Evolutionary conservation across 805 yeast species (phyloP).

Genomic region (Allodekkera sacchari): DNA sequence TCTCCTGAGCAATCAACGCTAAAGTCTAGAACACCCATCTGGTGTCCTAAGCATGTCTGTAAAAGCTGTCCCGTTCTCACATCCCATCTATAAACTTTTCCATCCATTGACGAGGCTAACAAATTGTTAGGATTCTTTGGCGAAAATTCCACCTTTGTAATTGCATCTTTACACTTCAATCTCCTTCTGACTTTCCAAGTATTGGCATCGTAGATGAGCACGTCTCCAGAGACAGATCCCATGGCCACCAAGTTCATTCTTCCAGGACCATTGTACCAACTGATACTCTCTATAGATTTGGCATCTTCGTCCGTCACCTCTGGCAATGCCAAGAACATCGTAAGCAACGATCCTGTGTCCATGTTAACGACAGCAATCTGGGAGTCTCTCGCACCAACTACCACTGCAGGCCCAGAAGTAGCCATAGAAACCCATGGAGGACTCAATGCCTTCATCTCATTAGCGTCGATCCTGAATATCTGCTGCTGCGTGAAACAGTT

Average conservation of each 20-base stretch:
- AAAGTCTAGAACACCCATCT: constrained; percentile 89
- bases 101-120: constrained; percentile 74
- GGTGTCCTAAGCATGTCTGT: constrained; percentile 83
- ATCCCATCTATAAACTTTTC: constrained; percentile 81
- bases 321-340: constrained; percentile 57
- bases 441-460: constrained; percentile 61
- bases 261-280: too few relatives aligned
- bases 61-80: constrained; percentile 74
- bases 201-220: constrained; percentile 72
- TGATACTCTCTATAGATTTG: constrained; percentile 69
- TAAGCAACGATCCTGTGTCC: constrained; percentile 65
- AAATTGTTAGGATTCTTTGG: constrained; percentile 44
- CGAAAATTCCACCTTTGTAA: constrained; percentile 70
- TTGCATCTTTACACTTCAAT: constrained; percentile 67
- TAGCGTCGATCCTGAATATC: constrained; percentile 56
- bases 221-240: constrained; percentile 84
- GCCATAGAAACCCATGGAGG: constrained; percentile 86
- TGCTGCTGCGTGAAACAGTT: constrained; percentile 72
- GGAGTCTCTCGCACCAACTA: constrained; percentile 87
- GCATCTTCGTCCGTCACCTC: constrained; percentile 48
- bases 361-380: constrained; percentile 69
- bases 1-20: constrained; percentile 56
- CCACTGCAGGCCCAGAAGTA: constrained; percentile 38
- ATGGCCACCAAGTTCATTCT: constrained; percentile 60
- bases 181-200: constrained; percentile 81